Evolutionary conservation across 2,329 filamentous ascomycete genomes (phyloP), one percentile per base, ranked within the genome.

Genomic region (Penicillium paneum): DNA sequence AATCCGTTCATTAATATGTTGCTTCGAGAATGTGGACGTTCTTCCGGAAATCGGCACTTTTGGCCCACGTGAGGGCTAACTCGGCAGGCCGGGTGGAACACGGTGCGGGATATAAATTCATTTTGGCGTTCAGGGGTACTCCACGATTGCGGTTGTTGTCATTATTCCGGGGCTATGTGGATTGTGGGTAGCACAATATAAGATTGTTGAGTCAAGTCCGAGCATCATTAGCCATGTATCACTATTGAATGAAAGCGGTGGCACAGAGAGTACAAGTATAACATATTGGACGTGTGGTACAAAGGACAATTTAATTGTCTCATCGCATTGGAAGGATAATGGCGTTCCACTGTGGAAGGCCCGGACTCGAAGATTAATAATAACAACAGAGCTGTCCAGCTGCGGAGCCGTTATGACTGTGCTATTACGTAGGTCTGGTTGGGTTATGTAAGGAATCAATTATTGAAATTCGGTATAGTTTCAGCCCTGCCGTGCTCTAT

Each of bases 31-130:
- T 26, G 39, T 34, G 24, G 17, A 8, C 29, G 5, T 40, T 44
- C 24, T 36, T 52, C 49, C 49, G 49, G n/a, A 35, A 34, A 52
- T 41, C 49, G 49, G 49, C 49, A 52, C 43, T 52, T 49, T 21
- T 10, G 2, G 41, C 21, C 41, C 49, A 51, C 48, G 48, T 52
- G 49, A 47, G 34, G 26, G 19, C 40, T 3, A 29, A 42, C 10
- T 43, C 49, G 49, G 49, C 42, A 52, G 42, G 49, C 49, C 49
- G 42, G 35, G 6, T 48, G 42, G 40, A 48, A 47, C 28, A 40
- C 19, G 29, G 7, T 43, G 48, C 48, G 48, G 42, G 34, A 52
- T 52, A 48, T 52, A 26, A 13, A 17, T 39, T 17, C 15, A 28
- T 35, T 24, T 15, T 36, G 24, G 34, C 44, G 21, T 51, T 38